phyloP scores from a whole-genome alignment of 78 protist species.

The Reticulomyxa filosa region DNA sequence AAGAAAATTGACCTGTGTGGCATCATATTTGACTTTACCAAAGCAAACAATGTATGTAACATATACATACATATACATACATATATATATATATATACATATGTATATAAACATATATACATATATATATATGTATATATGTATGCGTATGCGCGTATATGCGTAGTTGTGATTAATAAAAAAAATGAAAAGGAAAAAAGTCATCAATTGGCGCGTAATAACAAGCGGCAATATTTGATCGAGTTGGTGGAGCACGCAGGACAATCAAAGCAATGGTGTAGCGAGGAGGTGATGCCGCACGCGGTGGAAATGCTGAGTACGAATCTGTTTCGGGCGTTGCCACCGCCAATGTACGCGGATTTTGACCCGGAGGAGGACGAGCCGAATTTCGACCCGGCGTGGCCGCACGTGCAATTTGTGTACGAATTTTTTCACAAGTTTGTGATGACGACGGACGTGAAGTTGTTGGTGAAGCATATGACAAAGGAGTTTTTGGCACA shows the following conservation, averaged over 20 bases:
- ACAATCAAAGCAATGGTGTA: constrained; percentile 24
- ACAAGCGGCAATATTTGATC: constrained; percentile 46
- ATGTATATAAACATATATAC: no score
- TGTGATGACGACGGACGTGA: constrained; percentile 19
- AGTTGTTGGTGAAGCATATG: not conserved
- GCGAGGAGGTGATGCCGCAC: constrained; percentile 42
- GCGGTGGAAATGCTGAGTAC: constrained; percentile 45
- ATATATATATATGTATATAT: no score
- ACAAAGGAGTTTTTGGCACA: constrained; percentile 24
- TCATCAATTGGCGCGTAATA: constrained; percentile 37
- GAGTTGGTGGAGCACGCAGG: constrained; percentile 57
- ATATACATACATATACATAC: no score
- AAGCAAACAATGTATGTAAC: no score
- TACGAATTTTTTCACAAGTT: constrained; percentile 69
- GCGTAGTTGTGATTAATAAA: no score
- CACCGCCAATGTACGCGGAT: no score
- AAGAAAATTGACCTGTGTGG: no score
- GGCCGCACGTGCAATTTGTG: constrained; percentile 64
- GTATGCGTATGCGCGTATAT: no score
- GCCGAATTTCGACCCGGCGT: constrained; percentile 66
- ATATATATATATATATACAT: no score
- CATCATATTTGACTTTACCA: no score
- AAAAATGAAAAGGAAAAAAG: no score
- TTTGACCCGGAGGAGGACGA: constrained; percentile 46
- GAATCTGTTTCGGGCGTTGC: constrained; percentile 65